phyloP scores from a whole-genome alignment of 495 filamentous ascomycete genomes.

The Hypoxylon crocopeplum region DNA sequence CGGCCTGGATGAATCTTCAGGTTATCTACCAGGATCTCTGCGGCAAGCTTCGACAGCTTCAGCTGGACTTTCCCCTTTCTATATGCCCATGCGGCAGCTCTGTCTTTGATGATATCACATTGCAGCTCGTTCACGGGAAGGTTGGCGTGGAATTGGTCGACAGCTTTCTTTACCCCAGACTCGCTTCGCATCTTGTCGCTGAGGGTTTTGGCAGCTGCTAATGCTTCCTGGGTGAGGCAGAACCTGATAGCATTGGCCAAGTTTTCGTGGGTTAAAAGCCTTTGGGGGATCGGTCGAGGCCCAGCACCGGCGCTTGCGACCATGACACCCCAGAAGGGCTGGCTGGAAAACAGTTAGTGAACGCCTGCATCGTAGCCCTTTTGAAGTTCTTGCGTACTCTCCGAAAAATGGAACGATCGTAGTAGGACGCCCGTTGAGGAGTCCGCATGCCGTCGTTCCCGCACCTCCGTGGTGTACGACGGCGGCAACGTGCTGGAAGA shows the following conservation, averaged over 20 bases:
- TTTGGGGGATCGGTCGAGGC: too few species aligned
- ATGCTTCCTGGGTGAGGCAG: slow-evolving; percentile 1
- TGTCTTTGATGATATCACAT: slow-evolving; percentile 7
- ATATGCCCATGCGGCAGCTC: slow-evolving; percentile 1
- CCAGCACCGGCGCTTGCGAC: too few species aligned
- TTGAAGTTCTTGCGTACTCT: too few species aligned
- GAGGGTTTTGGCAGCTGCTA: not conserved
- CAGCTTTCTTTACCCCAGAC: slow-evolving; percentile 1
- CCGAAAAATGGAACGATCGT: too few species aligned
- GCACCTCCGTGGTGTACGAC: too few species aligned
- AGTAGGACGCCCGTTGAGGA: too few species aligned
- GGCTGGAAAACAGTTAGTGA: too few species aligned
- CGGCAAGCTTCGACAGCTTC: slow-evolving; percentile 3
- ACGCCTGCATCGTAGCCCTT: too few species aligned
- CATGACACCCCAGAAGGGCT: too few species aligned
- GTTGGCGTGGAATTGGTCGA: slow-evolving; percentile 3
- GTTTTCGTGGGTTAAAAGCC: not conserved
- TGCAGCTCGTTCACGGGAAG: not conserved
- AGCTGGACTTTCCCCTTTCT: not conserved
- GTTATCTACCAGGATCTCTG: not conserved
- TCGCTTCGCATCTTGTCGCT: slow-evolving; percentile 8
- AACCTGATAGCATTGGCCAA: slow-evolving; percentile 1
- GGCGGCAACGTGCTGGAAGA: too few species aligned
- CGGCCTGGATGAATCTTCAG: not conserved
- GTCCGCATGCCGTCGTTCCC: too few species aligned